Conservation (phyloP, 2,329 filamentous ascomycete genomes). For the Teratosphaeria destructans region DNA sequence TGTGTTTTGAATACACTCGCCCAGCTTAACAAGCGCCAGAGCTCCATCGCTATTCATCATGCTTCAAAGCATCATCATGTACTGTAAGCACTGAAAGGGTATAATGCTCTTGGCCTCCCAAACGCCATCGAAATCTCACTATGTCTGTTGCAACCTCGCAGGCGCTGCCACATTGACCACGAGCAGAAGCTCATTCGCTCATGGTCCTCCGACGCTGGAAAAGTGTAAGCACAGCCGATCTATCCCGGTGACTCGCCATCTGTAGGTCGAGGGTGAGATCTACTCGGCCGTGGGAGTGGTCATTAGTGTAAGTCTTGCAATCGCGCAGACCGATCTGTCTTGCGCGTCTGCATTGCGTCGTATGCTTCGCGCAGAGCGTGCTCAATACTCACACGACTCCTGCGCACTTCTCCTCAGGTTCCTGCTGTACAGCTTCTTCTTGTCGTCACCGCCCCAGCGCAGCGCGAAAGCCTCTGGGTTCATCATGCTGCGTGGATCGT, state of each 20-base stretch:
- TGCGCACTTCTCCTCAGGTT: slow-evolving; percentile 67
- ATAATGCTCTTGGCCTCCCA: background rate
- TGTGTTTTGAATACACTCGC: background rate
- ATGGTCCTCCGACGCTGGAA: background rate
- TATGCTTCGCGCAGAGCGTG: background rate
- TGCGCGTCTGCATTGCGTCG: background rate
- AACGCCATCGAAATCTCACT: background rate
- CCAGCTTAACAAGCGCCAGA: background rate
- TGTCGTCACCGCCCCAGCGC: slow-evolving; percentile 71
- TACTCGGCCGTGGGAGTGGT: background rate
- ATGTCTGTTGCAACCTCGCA: background rate
- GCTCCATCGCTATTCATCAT: background rate
- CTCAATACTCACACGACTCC: slow-evolving; percentile 34
- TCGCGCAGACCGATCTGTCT: background rate
- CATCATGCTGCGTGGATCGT: slow-evolving; percentile 81
- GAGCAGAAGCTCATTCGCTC: background rate
- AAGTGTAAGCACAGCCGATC: background rate
- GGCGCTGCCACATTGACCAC: background rate
- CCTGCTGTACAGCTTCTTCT: slow-evolving; percentile 77
- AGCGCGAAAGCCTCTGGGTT: slow-evolving; percentile 77
- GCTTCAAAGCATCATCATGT: background rate
- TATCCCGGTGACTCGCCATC: background rate
- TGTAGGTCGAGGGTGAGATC: background rate
- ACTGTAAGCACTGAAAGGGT: background rate
- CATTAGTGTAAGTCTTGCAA: background rate